Evolutionary conservation across 169 alveolate species (phyloP).

Genomic region (Babesia ovata): DNA sequence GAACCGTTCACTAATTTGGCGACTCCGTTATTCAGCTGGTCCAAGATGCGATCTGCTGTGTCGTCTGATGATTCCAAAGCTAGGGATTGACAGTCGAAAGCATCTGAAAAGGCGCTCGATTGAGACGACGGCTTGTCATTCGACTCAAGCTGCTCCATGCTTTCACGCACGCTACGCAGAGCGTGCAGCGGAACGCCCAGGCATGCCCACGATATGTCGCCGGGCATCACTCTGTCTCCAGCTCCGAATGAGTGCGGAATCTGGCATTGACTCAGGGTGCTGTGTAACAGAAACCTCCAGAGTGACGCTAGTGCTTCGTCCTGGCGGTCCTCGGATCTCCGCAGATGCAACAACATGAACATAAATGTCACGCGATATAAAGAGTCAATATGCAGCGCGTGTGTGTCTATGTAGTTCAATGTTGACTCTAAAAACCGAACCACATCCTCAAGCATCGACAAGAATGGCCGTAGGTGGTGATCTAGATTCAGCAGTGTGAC

Average conservation of each 20-base stretch:
- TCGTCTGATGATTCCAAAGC: not conserved
- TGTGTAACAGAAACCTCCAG: constrained; percentile 21
- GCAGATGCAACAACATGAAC: constrained; percentile 12
- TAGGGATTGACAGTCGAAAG: not conserved
- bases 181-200: constrained; percentile 5
- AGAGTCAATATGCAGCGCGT: not conserved
- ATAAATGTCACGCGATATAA: constrained; percentile 7
- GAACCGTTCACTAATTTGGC: not conserved
- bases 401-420: not conserved
- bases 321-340: constrained; percentile 23
- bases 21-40: not conserved
- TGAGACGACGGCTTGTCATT: not conserved
- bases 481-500: constrained; percentile 25
- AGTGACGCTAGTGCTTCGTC: not conserved
- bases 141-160: not conserved
- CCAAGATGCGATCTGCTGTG: not conserved
- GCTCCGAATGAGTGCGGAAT: not conserved
- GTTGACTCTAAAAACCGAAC: constrained; percentile 7
- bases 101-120: not conserved
- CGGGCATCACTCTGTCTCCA: not conserved
- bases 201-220: constrained; percentile 18
- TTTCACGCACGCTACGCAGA: constrained; percentile 2
- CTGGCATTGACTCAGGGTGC: not conserved
- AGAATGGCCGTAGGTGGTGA: constrained; percentile 19
- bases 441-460: constrained; percentile 22